A percentile compares a stretch with the other conserved stretches of the same genome.
phyloP scores from a whole-genome alignment of 2,329 filamentous ascomycete genomes.

The Teratosphaeria zuluensis region DNA sequence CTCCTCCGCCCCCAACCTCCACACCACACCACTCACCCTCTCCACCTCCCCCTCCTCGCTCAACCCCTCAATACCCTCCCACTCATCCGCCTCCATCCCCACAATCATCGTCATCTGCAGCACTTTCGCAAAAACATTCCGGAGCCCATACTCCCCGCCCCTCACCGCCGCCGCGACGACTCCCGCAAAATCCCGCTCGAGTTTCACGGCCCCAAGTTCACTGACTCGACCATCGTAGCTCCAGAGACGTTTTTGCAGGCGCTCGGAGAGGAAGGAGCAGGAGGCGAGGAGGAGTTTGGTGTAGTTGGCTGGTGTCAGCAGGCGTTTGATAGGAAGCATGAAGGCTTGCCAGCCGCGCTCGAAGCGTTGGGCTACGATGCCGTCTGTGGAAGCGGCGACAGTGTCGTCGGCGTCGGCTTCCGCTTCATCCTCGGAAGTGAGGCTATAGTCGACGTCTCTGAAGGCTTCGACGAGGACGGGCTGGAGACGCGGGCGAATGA shows the following conservation, averaged over 20 bases:
- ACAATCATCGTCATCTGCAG: conserved; percentile 75
- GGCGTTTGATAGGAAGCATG: conserved; percentile 71
- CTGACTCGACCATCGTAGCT: conserved; percentile 62
- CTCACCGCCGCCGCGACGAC: conserved; percentile 59
- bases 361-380: conserved; percentile 69
- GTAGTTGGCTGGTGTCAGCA: conserved; percentile 71
- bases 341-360: conserved; percentile 77
- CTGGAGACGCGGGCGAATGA: conserved; percentile 74
- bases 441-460: conserved; percentile 78
- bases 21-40: conserved; percentile 56
- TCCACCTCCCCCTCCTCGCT: conserved; percentile 36
- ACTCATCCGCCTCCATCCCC: conserved; percentile 94
- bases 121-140: conserved; percentile 67
- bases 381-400: conserved; percentile 26
- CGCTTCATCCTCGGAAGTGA: conserved; percentile 49
- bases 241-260: conserved; percentile 82
- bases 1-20: conserved; percentile 65
- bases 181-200: conserved; percentile 75
- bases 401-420: conserved; percentile 24
- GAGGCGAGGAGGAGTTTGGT: conserved; percentile 65
- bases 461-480: conserved; percentile 82
- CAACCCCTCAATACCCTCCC: conserved; percentile 56
- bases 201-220: conserved; percentile 67
- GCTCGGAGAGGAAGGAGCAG: conserved; percentile 61
- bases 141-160: conserved; percentile 63